phyloP scores from a whole-genome alignment of 2,329 filamentous ascomycete genomes.

The Alternaria tenuissima region DNA sequence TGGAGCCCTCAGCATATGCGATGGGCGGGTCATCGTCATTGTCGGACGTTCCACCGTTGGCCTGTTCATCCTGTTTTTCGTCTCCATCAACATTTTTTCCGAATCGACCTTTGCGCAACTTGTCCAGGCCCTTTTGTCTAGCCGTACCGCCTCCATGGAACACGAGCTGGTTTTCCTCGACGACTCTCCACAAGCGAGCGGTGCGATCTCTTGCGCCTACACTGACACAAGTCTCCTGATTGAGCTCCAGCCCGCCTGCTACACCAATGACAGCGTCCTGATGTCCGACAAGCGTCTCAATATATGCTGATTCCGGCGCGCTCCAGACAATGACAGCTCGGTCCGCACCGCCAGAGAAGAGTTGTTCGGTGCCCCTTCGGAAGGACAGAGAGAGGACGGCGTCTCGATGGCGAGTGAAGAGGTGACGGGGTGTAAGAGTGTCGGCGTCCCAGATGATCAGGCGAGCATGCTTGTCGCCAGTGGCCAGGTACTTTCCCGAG shows the following conservation, averaged over 20 bases:
- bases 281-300: constrained; percentile 96
- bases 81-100: constrained; percentile 40
- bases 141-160: constrained; percentile 81
- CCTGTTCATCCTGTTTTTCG: constrained; percentile 58
- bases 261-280: constrained; percentile 90
- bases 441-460: constrained; percentile 89
- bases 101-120: constrained; percentile 46
- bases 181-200: constrained; percentile 92
- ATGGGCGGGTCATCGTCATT: constrained; percentile 51
- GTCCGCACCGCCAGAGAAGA: constrained; percentile 91
- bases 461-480: constrained; percentile 83
- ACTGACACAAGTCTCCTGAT: constrained; percentile 86
- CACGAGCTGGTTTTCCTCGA: constrained; percentile 93
- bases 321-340: constrained; percentile 96
- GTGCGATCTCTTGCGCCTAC: constrained; percentile 92
- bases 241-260: constrained; percentile 64
- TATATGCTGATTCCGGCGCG: constrained; percentile 88
- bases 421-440: constrained; percentile 77
- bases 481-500: constrained; percentile 89
- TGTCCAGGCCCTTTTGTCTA: constrained; percentile 50
- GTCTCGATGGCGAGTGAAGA: constrained; percentile 92
- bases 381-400: constrained; percentile 86
- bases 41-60: constrained; percentile 50
- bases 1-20: constrained; percentile 76
- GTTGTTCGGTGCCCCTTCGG: constrained; percentile 83